Evolutionary conservation across 2,329 filamentous ascomycete species (phyloP).

Genomic region (Penicillium janthinellum): DNA sequence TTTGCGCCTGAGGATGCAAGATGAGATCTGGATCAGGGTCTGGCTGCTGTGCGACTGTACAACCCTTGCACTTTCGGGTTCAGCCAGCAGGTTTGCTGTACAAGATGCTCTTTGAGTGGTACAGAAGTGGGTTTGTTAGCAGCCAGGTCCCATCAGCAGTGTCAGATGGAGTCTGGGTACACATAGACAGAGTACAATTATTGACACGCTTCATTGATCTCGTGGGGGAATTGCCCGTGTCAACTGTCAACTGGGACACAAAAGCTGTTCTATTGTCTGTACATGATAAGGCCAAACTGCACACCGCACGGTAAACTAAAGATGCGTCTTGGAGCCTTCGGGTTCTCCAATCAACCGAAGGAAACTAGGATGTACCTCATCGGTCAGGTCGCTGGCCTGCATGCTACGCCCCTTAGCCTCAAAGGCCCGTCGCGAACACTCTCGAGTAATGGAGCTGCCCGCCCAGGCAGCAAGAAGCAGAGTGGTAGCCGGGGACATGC

Average conservation of each 20-base stretch:
- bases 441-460: constrained; percentile 83
- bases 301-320: constrained; percentile 24
- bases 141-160: not conserved
- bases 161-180: not conserved
- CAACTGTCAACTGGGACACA: not conserved
- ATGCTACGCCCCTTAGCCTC: constrained; percentile 80
- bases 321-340: constrained; percentile 45
- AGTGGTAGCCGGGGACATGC: constrained; percentile 61
- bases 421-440: constrained; percentile 87
- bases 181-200: not conserved
- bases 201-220: not conserved
- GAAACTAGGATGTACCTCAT: constrained; percentile 84
- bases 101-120: not conserved
- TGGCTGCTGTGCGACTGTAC: not conserved
- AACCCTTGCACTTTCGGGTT: not conserved
- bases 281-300: not conserved
- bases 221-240: too few relatives aligned
- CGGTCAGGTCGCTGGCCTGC: constrained; percentile 90
- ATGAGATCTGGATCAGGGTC: constrained; percentile 5
- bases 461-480: constrained; percentile 81
- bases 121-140: not conserved
- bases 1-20: not conserved
- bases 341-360: constrained; percentile 75
- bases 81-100: not conserved
- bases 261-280: not conserved